Conservation (phyloP, 805 yeast genomes). For the Saccharomycopsis capsularis region DNA sequence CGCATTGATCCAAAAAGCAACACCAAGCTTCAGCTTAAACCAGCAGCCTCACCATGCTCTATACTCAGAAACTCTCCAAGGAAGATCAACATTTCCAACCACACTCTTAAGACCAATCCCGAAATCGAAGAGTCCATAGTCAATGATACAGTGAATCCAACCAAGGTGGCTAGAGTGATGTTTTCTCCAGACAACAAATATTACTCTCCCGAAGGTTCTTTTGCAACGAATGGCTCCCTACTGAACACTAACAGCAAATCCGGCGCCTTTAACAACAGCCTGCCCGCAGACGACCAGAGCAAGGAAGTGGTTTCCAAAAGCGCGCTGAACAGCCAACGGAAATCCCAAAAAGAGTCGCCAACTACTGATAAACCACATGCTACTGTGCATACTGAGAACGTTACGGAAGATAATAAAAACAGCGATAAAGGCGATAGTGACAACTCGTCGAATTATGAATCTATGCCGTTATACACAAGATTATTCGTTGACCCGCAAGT, state of each 20-base stretch:
- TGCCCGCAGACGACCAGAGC: constrained; percentile 22
- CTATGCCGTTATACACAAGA: constrained; percentile 16
- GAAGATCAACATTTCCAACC: constrained; percentile 12
- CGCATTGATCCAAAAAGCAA: neutral
- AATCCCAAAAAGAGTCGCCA: too few relatives aligned
- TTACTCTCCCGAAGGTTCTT: neutral
- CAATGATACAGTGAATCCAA: constrained; percentile 29
- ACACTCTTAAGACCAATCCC: constrained; percentile 23
- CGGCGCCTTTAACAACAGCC: constrained; percentile 21
- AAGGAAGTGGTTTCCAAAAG: too few relatives aligned
- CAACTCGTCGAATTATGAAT: constrained; percentile 1
- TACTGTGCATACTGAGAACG: neutral
- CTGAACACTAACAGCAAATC: neutral
- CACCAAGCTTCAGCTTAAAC: neutral
- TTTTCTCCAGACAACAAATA: constrained; percentile 32
- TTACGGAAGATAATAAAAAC: neutral
- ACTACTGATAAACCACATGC: neutral
- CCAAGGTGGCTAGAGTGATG: constrained; percentile 30
- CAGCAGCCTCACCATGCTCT: neutral
- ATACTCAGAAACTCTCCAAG: neutral
- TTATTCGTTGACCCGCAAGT: constrained; percentile 35
- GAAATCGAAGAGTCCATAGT: constrained; percentile 23
- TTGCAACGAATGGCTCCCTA: neutral
- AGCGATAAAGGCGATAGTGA: neutral
- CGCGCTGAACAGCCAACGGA: too few relatives aligned